Evolutionary conservation across 176 grass and related monocot genomes (phyloP).

Genomic region (Triticum dicoccoides): DNA sequence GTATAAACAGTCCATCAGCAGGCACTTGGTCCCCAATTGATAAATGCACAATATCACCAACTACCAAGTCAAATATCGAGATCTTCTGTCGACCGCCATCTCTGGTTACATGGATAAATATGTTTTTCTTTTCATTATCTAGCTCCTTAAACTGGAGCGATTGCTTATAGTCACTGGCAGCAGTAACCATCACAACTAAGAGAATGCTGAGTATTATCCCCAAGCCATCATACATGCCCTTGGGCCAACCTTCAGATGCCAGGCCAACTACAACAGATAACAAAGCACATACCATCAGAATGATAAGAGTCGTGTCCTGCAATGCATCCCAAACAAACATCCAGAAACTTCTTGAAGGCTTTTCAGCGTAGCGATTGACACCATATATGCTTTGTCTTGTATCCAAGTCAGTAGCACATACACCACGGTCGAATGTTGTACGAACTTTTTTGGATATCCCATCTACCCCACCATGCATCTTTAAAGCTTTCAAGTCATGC

Average conservation of each 20-base stretch:
- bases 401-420: constrained; percentile 43
- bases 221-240: constrained; percentile 92
- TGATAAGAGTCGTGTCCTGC: constrained; percentile 86
- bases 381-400: constrained; percentile 76
- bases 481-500: constrained; percentile 64
- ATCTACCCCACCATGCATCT: constrained; percentile 59
- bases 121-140: constrained; percentile 96
- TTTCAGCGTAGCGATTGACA: constrained; percentile 65
- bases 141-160: constrained; percentile 97
- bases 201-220: constrained; percentile 96
- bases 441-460: constrained; percentile 69
- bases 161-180: constrained; percentile 91
- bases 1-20: constrained; percentile 80
- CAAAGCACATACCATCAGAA: constrained; percentile 88
- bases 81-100: constrained; percentile 74
- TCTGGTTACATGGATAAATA: constrained; percentile 90
- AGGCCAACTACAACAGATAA: constrained; percentile 82
- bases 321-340: constrained; percentile 92
- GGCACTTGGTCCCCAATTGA: constrained; percentile 92
- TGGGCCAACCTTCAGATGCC: constrained; percentile 86
- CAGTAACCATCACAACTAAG: constrained; percentile 89
- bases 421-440: constrained; percentile 46
- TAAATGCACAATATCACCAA: constrained; percentile 94
- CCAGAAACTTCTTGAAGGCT: constrained; percentile 92
- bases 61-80: constrained; percentile 80